Conservation (phyloP, 2,329 filamentous ascomycete species). For the Hypocrella siamensis region DNA sequence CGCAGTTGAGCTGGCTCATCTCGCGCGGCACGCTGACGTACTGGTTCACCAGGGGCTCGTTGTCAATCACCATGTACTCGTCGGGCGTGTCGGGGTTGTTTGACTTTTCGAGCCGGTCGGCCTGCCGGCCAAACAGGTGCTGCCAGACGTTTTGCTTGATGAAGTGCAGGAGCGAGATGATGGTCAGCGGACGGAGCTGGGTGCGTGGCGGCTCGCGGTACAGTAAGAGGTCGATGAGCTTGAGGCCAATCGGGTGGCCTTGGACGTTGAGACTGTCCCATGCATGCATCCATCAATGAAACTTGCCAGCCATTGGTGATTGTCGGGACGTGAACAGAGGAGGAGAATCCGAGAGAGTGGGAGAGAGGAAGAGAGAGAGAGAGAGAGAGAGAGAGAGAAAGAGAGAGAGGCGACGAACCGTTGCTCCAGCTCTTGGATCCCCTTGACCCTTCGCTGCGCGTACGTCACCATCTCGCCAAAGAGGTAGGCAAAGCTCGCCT, state of each 20-base stretch:
- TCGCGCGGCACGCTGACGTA: slow-evolving; percentile 89
- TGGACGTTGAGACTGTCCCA: slow-evolving; percentile 61
- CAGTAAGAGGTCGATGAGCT: slow-evolving; percentile 86
- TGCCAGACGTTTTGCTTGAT: slow-evolving; percentile 88
- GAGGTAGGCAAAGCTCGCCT: slow-evolving; percentile 87
- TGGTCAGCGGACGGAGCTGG: slow-evolving; percentile 65
- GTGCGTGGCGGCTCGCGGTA: slow-evolving; percentile 60
- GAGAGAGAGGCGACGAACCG: slow-evolving; percentile 33
- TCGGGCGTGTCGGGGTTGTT: slow-evolving; percentile 68
- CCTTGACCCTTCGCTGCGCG: slow-evolving; percentile 77
- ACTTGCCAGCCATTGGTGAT: no score
- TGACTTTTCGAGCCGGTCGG: slow-evolving; percentile 84
- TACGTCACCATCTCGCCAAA: slow-evolving; percentile 96
- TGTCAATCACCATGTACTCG: slow-evolving; percentile 99
- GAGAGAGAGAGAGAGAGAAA: neutral
- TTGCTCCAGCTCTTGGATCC: slow-evolving; percentile 87
- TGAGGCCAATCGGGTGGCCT: slow-evolving; percentile 86
- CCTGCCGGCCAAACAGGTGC: slow-evolving; percentile 79
- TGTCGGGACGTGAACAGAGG: no score
- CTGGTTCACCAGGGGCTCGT: slow-evolving; percentile 88
- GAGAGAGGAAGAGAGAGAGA: neutral
- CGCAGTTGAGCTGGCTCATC: slow-evolving; percentile 93
- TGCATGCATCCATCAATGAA: no score
- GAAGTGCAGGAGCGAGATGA: slow-evolving; percentile 85
- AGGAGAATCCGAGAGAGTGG: no score